Base-by-base conservation (phyloP, 1,284 basidiomycete species). In the Meira nashicola region DNA sequence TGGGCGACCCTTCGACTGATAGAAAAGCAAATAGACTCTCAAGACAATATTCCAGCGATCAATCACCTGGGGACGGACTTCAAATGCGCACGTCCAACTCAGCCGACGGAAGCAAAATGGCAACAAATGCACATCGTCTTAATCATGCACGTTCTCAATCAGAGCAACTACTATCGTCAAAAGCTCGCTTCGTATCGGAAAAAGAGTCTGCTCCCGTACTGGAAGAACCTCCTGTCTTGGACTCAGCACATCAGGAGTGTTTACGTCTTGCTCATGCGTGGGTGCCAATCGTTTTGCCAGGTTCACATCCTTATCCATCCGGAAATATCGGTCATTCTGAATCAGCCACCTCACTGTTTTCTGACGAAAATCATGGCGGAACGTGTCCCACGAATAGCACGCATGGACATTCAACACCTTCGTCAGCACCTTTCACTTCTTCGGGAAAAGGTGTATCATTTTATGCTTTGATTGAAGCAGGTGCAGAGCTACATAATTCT, bases 391-490 rank as follows among this genome's bases (percentile, higher is more conserved):
- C 25, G 56, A 60, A 37, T 54, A 63, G 28, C 28, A 33, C 28
- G 8, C 28, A 33, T 33, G 28, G 28, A 4, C 28, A 37, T 60
- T 60, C 12, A 58, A 33, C 21, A 39, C 38, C 40, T 2, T n/a
- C 40, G 51, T 48, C 60, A 33, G 48, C 64, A 50, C 54, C 50
- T 15, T 14, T 14, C n/a, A 48, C 17, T 48, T 25, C n/a, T 48
- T n/a, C 46, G 6, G 55, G 58, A 15, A 67, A 62, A 23, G 68
- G 68, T 23, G 64, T 68, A 19, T 38, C 67, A 10, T 71, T 70
- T 61, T 71, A 67, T 55, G 57, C 70, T 4, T 57, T 71, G 2
- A 65, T 70, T 40, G 68, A 71, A 48, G 70, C 70, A 3, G 57
- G 28, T 19, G 25, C 60, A 11, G 62, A 70, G 33, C 63, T 63